These are phyloP conservation scores for Aspergillus sojae DNA, from an alignment of 2,329 filamentous ascomycete species.

Conservation along the genomic window DNA sequence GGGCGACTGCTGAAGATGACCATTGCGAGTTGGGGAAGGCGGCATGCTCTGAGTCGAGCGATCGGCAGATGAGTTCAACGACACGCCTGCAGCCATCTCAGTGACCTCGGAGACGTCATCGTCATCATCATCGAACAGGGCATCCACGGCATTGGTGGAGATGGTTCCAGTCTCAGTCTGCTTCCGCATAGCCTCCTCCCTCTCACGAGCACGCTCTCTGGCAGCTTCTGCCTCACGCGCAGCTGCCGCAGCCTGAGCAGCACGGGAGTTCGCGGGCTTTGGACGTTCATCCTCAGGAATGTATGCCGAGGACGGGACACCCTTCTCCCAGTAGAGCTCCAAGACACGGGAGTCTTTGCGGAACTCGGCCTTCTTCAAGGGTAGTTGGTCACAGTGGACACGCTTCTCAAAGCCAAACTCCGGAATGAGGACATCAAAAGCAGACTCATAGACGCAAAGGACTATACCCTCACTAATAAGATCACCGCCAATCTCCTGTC, in stretches of 20 bases:
- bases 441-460: constrained; percentile 95
- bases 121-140: constrained; percentile 92
- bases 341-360: constrained; percentile 93
- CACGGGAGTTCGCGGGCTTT: constrained; percentile 75
- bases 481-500: constrained; percentile 83
- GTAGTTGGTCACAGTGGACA: constrained; percentile 96
- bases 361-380: constrained; percentile 97
- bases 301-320: constrained; percentile 91
- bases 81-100: constrained; percentile 90
- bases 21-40: constrained; percentile 80
- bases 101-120: constrained; percentile 85
- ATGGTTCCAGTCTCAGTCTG: constrained; percentile 95
- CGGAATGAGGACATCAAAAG: constrained; percentile 96
- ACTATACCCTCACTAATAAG: constrained; percentile 95
- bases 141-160: constrained; percentile 88
- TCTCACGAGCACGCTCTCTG: constrained; percentile 78
- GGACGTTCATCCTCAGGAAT: constrained; percentile 96
- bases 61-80: constrained; percentile 69
- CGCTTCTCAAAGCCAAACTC: constrained; percentile 99
- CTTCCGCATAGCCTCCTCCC: constrained; percentile 87
- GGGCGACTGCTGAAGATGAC: constrained; percentile 67
- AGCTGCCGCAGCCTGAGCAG: constrained; percentile 73
- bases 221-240: constrained; percentile 81
- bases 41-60: constrained; percentile 95
- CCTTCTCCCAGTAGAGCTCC: constrained; percentile 99